Percentiles rank a stretch among this genome's conserved stretches.
Conservation (phyloP, 331 rosid species). For the Cydonia oblonga region DNA sequence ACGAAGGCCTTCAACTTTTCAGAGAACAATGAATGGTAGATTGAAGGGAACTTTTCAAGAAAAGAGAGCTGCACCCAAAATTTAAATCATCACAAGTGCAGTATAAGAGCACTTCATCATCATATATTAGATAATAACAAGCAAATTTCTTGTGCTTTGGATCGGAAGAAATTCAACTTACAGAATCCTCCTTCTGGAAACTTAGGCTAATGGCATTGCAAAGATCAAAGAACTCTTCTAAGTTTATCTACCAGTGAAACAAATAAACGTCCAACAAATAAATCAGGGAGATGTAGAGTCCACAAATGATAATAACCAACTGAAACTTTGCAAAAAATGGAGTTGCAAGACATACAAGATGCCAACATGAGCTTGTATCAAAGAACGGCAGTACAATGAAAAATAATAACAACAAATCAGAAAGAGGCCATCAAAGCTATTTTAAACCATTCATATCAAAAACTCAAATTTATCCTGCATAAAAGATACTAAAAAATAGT, state of each 20-base stretch:
- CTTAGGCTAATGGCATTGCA: conserved; percentile 86
- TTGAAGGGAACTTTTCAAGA: conserved; percentile 41
- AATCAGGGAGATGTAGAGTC: background rate
- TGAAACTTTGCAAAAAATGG: background rate
- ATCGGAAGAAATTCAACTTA: conserved; percentile 30
- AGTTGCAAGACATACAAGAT: background rate
- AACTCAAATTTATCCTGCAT: background rate
- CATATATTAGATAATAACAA: background rate
- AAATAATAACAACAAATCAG: background rate
- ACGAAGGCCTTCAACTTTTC: conserved; percentile 59
- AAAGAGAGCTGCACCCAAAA: conserved; percentile 64
- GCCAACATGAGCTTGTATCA: background rate
- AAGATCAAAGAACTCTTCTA: conserved; percentile 77
- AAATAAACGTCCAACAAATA: conserved; percentile 4
- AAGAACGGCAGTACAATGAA: background rate
- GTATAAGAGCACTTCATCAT: conserved; percentile 5
- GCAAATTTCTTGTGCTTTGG: conserved; percentile 12
- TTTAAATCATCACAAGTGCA: conserved; percentile 14
- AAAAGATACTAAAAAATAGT: background rate
- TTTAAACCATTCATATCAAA: background rate
- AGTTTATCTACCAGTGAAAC: conserved; percentile 53
- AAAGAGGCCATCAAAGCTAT: background rate
- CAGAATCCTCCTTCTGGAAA: conserved; percentile 74
- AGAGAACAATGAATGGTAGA: conserved; percentile 46
- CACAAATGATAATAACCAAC: background rate